These are phyloP conservation scores for Hypocrella siamensis DNA, from an alignment of 2,329 filamentous ascomycete species.

Conservation along the genomic window DNA sequence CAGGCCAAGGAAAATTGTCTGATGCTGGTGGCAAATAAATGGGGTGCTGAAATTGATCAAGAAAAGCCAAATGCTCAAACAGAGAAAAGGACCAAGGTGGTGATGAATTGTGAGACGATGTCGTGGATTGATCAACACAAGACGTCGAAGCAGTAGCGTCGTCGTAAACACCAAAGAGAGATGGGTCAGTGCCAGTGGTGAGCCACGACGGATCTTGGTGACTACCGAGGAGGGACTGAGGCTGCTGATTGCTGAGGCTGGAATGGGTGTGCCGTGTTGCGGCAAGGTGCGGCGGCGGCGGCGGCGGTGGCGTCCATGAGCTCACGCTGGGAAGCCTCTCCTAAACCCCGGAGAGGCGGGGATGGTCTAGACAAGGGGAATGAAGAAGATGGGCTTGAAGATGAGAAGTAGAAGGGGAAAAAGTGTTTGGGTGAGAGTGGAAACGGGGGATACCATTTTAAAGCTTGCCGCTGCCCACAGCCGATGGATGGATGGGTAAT, in stretches of 20 bases:
- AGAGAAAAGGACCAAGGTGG: background rate
- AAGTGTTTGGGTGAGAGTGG: too few relatives aligned
- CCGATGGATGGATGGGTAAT: too few relatives aligned
- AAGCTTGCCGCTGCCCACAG: too few relatives aligned
- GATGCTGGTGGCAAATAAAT: background rate
- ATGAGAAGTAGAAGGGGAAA: too few relatives aligned
- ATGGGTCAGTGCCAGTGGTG: slow-evolving; percentile 1
- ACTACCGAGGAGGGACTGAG: slow-evolving; percentile 6
- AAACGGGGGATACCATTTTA: too few relatives aligned
- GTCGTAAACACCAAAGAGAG: background rate
- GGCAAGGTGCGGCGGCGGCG: slow-evolving; percentile 2
- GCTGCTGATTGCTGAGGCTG: slow-evolving; percentile 6
- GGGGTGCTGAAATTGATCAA: slow-evolving; percentile 1
- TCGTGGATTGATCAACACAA: background rate
- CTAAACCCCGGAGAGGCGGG: slow-evolving; percentile 4
- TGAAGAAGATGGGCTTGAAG: background rate
- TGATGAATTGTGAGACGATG: background rate
- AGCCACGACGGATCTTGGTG: slow-evolving; percentile 3
- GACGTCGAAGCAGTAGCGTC: slow-evolving; percentile 1
- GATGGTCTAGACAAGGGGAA: background rate
- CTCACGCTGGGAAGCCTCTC: slow-evolving; percentile 9
- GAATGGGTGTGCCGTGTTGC: slow-evolving; percentile 4
- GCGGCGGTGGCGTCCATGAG: slow-evolving; percentile 6
- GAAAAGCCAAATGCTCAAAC: background rate
- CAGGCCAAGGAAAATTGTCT: background rate